Base-by-base conservation (phyloP, 805 yeast species). In the Yamadazyma paraphyllophila region DNA sequence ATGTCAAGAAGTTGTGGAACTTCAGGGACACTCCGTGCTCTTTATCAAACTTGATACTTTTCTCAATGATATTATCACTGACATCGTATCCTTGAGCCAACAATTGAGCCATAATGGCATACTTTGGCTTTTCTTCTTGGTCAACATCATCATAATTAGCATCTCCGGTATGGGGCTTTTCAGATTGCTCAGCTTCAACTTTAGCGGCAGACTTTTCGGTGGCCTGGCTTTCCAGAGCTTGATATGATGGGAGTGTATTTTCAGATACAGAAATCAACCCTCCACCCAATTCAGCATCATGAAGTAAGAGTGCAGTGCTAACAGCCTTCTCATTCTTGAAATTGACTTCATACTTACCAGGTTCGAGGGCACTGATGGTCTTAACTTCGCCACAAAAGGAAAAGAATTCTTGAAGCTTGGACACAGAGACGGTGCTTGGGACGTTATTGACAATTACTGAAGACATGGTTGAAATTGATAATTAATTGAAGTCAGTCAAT, bases 121-220 rank as follows among this genome's bases (percentile, higher is more conserved):
- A 65, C 58, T 84, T 84, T 46, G 95, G 95, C 68, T 86, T 86
- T 49, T 78, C 80, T 57, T 87, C 95, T 66, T 86, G 95, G 4
- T 73, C 63, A 43, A 85, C 77, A 53, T 84, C 88, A 42, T 67
- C 74, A 41, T 63, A 63, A 10, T 51, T 42, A 8, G 45, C 51
- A 43, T 66, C 72, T 9, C 69, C 71, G 4, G 69, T 65, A 26
- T 30, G 39, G 10, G 49, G 39, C 9, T 43, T 44, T 15, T 44
- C 46, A 17, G 49, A 45, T 17, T 59, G 48, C 39, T 63, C 62
- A 38, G 58, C 49, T 44, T 59, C 63, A 14, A 54, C 46, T 12
- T 10, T 29, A 9, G 55, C 56, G 4, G 53, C 48, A 8, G 52
- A 50, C 7, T 51, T 43, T 2, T 53, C 43, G 12, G 53, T 35